Base-by-base conservation (phyloP, 2,329 filamentous ascomycete genomes). In the Ceratocystis huliohia region DNA sequence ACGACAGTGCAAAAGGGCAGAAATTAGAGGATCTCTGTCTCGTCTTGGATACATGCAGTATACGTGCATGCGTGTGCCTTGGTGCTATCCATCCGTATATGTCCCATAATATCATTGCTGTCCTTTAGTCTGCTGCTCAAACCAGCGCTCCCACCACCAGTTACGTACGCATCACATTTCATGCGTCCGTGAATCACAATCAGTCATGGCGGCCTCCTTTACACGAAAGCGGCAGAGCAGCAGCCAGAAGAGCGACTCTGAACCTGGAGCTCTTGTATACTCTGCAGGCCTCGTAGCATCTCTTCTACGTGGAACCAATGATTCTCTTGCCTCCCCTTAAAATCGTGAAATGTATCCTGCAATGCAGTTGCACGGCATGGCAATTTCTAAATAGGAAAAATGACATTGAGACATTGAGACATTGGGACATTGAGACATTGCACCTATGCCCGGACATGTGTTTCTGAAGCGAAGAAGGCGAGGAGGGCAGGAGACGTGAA, bases 361-460 rank as follows among this genome's bases (percentile, higher is more conserved):
- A 33, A 59, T 59, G 53, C 53, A 59, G 53, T 59, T n/a, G 13
- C 53, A 59, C 53, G 33, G 28, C 53, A 59, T 59, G 53, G 25
- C 28, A 59, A 17, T 59, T 59, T 28, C 28, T 59, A 59, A 59
- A 59, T 59, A 30, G 20, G 53, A 33, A 33, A 59, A 7, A 59
- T 59, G 53, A 37, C 53, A 33, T 37, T 59, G 53, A 59, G 53
- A 59, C 53, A 59, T 25, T 53, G 20, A 25, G 22, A 25, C 22
- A 59, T 25, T 53, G 20, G 2, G 22, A 25, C 22, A 33, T 37
- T 59, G 53, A 59, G 53, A 59, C 53, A 59, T 25, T 53, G 20
- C 48, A 53, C 20, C 4, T 13, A 53, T 28, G 48, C 8, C 25
- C 48, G 28, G 48, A 53, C 48, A 53, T 15, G 20, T 33, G 53